Evolutionary conservation across 805 yeast species (phyloP), one percentile per base, ranked within the genome.

Genomic region (Blastobotrys chiropterorum): DNA sequence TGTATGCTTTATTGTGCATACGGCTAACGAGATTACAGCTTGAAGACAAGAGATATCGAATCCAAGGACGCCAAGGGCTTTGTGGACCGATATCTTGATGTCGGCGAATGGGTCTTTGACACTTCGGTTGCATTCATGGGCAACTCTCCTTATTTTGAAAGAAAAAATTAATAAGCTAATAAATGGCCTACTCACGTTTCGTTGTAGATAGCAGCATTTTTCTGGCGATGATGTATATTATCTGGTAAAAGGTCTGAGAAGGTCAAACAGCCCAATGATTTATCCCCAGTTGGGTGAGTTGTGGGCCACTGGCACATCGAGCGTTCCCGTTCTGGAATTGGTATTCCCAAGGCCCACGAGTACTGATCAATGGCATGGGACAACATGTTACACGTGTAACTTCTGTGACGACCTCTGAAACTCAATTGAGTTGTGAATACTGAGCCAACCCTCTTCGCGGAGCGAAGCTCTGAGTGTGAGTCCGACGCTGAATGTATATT

Each of bases 81-180:
- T 59, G 72, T 83, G 3, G 70, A 71, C 38, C 83, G 81, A 63
- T 94, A 90, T 65, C 75, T 94, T 56, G 85, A 81, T 49, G 64
- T 83, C 26, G 99, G 99, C n/a, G 99, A 94, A 63, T 81, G 82
- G 67, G 70, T 85, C 2, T 82, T 84, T 58, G 96, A 90, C 63
- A 77, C 80, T 51, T 72, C 85, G 17, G 83, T 85, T 8, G 84
- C 86, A 2, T 73, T 80, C 57, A 77, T 89, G 73, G 80, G 83
- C 42, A 74, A 83, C 4, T 86, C 96, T 1, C 77, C 79, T 16
- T 88, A 84, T 69, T 94, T 90, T 67, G 80, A 68, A 54, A 66
- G 72, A 46, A 41, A 26, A 16, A 22, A 38, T 8, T 45, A 26
- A 45, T n/a, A 5, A 26, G 34, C 34, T 26, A 26, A 26, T 26